These are phyloP conservation scores for Wickerhamomyces chaumierensis DNA, from an alignment of 805 yeast genomes.

Conservation along the genomic window DNA sequence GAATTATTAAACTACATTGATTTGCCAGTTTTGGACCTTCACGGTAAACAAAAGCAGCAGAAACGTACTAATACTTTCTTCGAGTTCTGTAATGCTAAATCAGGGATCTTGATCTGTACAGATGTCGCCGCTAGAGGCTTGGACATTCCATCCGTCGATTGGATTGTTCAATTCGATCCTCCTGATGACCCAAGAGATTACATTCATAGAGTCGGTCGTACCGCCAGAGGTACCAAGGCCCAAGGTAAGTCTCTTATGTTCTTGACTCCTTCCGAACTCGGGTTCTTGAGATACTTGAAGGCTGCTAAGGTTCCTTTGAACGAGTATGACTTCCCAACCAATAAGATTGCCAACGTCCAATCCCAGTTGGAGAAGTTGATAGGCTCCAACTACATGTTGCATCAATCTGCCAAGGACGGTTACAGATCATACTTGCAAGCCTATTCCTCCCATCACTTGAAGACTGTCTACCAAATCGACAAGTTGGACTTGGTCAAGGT, in stretches of 20 bases:
- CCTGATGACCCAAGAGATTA: constrained; percentile 90
- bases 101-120: constrained; percentile 68
- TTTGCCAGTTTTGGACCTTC: constrained; percentile 88
- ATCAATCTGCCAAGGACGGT: constrained; percentile 95
- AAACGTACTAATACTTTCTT: constrained; percentile 67
- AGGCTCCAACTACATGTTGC: constrained; percentile 85
- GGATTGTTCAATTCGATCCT: constrained; percentile 90
- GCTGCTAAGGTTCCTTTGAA: constrained; percentile 96
- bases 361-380: constrained; percentile 85
- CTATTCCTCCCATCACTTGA: constrained; percentile 90
- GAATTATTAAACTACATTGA: constrained; percentile 93
- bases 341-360: constrained; percentile 93
- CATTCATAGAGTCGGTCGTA: constrained; percentile 88
- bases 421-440: constrained; percentile 95
- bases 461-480: constrained; percentile 93
- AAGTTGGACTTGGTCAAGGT: constrained; percentile 89
- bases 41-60: constrained; percentile 80
- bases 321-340: constrained; percentile 92
- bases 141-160: constrained; percentile 89
- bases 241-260: constrained; percentile 94
- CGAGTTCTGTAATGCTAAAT: constrained; percentile 29
- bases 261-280: constrained; percentile 86
- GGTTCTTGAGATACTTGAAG: constrained; percentile 87
- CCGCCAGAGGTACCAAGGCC: constrained; percentile 84
- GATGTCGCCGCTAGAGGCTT: constrained; percentile 99